Conservation (phyloP, 179 eudicot species). For the Silene vulgaris region DNA sequence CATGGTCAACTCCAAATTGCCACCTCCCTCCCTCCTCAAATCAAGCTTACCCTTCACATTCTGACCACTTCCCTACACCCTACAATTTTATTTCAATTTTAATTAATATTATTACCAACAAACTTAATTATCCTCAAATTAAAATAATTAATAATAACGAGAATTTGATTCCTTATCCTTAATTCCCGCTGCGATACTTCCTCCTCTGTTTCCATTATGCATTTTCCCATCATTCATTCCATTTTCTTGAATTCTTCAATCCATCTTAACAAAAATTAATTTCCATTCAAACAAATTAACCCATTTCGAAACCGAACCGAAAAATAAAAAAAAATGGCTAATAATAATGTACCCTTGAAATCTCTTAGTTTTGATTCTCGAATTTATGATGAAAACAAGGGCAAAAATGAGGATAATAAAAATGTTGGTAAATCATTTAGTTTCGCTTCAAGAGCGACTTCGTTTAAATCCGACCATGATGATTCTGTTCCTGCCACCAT, state of each 20-base stretch:
- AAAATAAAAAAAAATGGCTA: constrained; percentile 21
- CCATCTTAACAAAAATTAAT: neutral
- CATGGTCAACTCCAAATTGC: neutral
- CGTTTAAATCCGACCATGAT: constrained; percentile 7
- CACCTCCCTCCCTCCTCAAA: constrained; percentile 11
- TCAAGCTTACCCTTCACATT: constrained; percentile 8
- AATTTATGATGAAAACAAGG: constrained; percentile 18
- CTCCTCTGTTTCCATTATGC: constrained; percentile 18
- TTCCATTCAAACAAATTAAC: neutral
- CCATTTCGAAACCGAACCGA: neutral
- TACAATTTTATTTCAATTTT: neutral
- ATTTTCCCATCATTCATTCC: neutral
- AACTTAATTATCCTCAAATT: neutral
- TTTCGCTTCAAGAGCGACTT: constrained; percentile 19
- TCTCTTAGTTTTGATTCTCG: constrained; percentile 29
- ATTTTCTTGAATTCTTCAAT: neutral
- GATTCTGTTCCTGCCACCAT: neutral
- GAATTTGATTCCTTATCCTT: constrained; percentile 9
- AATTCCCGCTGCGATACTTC: constrained; percentile 25
- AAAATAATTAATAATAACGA: neutral
- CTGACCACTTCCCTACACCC: constrained; percentile 25
- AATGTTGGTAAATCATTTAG: constrained; percentile 28
- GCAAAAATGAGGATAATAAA: constrained; percentile 6
- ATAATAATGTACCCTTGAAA: constrained; percentile 26
- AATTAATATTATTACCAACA: neutral